Conservation (phyloP, 2,329 filamentous ascomycete genomes). For the Scortechinia acanthostroma region DNA sequence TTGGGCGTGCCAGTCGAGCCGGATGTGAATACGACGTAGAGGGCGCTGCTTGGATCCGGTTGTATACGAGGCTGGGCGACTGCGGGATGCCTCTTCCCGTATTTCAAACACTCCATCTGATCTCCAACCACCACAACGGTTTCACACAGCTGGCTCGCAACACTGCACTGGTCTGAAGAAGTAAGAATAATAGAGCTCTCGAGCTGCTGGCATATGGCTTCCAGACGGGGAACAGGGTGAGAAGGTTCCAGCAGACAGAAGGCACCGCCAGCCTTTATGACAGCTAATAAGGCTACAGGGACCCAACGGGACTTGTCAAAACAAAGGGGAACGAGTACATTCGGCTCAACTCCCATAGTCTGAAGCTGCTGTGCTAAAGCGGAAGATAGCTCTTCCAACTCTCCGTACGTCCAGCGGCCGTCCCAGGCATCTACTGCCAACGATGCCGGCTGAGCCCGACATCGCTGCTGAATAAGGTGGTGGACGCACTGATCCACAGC, state of each 20-base stretch:
- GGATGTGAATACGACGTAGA: background rate
- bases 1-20: background rate
- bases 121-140: no score
- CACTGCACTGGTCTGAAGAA: no score
- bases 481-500: no score
- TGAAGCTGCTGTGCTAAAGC: background rate
- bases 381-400: background rate
- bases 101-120: no score
- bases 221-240: slow-evolving; percentile 3
- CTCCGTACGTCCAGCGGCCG: background rate
- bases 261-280: slow-evolving; percentile 8
- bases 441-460: no score
- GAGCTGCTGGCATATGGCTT: no score
- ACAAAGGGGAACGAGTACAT: slow-evolving; percentile 11
- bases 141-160: no score
- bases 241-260: slow-evolving; percentile 5
- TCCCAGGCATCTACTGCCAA: background rate
- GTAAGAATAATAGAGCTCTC: no score
- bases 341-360: background rate
- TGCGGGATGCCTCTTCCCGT: no score
- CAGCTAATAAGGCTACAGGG: slow-evolving; percentile 8
- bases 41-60: no score
- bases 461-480: no score
- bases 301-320: slow-evolving; percentile 9
- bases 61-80: no score